Conservation (phyloP, 306 rosid species). For the Argentina anserina region DNA sequence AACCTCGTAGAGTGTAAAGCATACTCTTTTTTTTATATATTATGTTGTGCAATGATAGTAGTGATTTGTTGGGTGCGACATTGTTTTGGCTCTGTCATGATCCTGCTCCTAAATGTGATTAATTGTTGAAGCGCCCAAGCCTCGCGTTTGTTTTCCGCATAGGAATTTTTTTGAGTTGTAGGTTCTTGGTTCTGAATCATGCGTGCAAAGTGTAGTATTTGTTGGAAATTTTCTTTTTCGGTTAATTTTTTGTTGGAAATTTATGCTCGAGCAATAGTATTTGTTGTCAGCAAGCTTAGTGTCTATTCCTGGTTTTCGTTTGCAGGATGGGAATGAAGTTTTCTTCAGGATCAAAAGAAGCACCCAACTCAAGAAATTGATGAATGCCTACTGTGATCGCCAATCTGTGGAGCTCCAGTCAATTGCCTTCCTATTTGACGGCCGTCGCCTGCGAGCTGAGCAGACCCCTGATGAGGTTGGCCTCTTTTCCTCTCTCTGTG, state of each 20-base stretch:
- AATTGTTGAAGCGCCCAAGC: background rate
- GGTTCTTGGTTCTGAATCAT: background rate
- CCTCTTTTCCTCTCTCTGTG: background rate
- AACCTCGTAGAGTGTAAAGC: background rate
- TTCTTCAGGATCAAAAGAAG: constrained; percentile 64
- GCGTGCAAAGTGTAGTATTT: background rate
- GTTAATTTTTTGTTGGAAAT: background rate
- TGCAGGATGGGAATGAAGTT: constrained; percentile 46
- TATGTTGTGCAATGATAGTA: background rate
- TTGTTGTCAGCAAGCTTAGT: background rate
- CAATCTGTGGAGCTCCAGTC: constrained; percentile 52
- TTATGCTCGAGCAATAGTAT: background rate
- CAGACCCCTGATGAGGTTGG: constrained; percentile 77
- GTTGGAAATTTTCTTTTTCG: background rate
- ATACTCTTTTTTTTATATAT: background rate
- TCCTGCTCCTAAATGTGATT: background rate
- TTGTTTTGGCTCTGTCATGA: background rate
- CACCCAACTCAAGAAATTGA: constrained; percentile 70
- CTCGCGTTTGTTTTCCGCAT: background rate
- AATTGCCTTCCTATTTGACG: constrained; percentile 60
- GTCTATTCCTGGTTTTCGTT: background rate
- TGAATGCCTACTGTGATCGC: constrained; percentile 75
- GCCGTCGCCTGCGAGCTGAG: constrained; percentile 60
- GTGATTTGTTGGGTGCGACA: background rate
- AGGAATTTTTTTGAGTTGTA: background rate